Percentiles rank a stretch among this genome's conserved stretches.
Evolutionary conservation across 176 grass and related monocot species (phyloP).

Genomic region (Miscanthus lutarioriparius): DNA sequence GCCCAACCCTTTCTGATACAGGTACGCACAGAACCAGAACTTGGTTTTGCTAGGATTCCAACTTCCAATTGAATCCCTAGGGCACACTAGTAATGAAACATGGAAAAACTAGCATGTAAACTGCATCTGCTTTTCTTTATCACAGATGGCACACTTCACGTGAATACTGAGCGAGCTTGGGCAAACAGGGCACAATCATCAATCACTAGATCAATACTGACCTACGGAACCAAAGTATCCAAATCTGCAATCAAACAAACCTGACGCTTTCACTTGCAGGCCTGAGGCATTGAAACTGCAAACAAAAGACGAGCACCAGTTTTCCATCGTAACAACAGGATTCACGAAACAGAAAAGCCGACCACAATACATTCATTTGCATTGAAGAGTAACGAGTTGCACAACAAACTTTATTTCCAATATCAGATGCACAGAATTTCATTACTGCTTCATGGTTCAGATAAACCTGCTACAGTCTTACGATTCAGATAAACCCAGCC

Average conservation of each 20-base stretch:
- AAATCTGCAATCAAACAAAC: no score
- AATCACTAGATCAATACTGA: neutral
- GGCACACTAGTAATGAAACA: no score
- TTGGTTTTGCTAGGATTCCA: neutral
- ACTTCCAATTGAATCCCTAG: neutral
- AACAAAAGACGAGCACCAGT: no score
- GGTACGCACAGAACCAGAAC: neutral
- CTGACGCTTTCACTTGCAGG: neutral
- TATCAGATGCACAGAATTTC: neutral
- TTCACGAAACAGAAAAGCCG: neutral
- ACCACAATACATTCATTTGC: no score
- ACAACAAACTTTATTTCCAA: neutral
- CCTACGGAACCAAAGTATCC: neutral
- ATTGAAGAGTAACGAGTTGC: neutral
- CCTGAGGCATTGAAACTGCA: no score
- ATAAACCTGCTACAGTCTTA: constrained; percentile 17
- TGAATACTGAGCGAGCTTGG: no score
- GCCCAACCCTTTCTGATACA: neutral
- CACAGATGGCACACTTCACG: neutral
- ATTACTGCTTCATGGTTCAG: neutral
- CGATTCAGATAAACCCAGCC: constrained; percentile 12
- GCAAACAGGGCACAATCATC: neutral
- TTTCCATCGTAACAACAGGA: neutral
- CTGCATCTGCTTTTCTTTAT: neutral
- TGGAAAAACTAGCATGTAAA: no score